Evolutionary conservation across 2,329 filamentous ascomycete species (phyloP).

Genomic region (Xylaria arbuscula): DNA sequence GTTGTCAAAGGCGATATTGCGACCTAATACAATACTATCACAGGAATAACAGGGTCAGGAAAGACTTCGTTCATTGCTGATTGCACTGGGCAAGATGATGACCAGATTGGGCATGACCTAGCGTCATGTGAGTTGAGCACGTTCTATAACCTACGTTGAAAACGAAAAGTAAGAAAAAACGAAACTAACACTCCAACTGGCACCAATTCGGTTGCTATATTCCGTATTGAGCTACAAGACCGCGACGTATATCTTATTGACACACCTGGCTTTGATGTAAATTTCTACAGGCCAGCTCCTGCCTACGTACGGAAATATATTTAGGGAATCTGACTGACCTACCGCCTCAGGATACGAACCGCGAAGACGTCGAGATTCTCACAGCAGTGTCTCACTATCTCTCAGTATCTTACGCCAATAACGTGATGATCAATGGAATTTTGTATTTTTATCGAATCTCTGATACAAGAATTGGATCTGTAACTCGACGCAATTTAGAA

Average conservation of each 20-base stretch:
- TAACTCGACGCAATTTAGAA: constrained; percentile 16
- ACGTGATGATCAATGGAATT: constrained; percentile 24
- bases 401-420: constrained; percentile 26
- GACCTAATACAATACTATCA: background rate
- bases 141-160: too few relatives aligned
- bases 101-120: constrained; percentile 31
- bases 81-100: constrained; percentile 10
- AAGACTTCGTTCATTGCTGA: constrained; percentile 34
- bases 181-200: constrained; percentile 17
- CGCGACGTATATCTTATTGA: constrained; percentile 27
- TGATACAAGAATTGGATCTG: constrained; percentile 22
- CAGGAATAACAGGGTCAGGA: constrained; percentile 34
- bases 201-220: constrained; percentile 25
- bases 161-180: background rate
- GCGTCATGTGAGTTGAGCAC: constrained; percentile 26
- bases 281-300: background rate
- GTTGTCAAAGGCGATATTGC: background rate
- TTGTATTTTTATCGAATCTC: constrained; percentile 29
- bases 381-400: constrained; percentile 27
- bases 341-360: constrained; percentile 18
- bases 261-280: constrained; percentile 30
- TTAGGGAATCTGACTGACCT: background rate
- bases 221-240: constrained; percentile 1
- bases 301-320: background rate
- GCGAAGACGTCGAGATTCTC: constrained; percentile 19